Conservation (phyloP, 192 early-diverging fungal genomes). For the Coemansia sp. region DNA sequence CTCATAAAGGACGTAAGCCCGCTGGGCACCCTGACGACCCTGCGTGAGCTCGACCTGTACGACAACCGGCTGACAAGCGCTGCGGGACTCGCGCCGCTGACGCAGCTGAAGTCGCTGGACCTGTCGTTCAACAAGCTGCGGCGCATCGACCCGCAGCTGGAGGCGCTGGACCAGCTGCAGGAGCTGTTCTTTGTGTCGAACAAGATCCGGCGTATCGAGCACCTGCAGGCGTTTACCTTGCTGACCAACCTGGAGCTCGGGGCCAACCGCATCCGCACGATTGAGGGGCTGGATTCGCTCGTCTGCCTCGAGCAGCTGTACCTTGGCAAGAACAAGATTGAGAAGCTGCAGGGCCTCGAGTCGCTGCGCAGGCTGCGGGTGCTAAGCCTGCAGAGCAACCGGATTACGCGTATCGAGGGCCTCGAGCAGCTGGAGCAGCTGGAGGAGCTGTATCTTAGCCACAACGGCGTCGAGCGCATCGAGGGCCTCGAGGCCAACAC, state of each 20-base stretch:
- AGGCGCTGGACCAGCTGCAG: constrained; percentile 57
- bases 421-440: constrained; percentile 64
- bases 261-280: constrained; percentile 87
- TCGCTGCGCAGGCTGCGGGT: constrained; percentile 62
- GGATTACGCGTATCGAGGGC: constrained; percentile 73
- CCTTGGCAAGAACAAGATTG: constrained; percentile 98
- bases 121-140: constrained; percentile 97
- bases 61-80: constrained; percentile 88
- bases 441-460: constrained; percentile 89
- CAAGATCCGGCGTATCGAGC: constrained; percentile 81
- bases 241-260: constrained; percentile 90
- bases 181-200: constrained; percentile 93
- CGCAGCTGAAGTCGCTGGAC: constrained; percentile 70
- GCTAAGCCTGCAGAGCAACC: constrained; percentile 85
- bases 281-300: constrained; percentile 79
- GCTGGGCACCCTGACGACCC: constrained; percentile 51
- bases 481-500: constrained; percentile 77
- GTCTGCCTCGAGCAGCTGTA: constrained; percentile 85
- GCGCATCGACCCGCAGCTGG: constrained; percentile 63
- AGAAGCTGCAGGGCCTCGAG: constrained; percentile 67
- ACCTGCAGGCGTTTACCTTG: constrained; percentile 61
- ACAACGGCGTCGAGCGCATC: constrained; percentile 82
- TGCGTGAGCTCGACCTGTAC: constrained; percentile 90
- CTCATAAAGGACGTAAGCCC: constrained; percentile 67
- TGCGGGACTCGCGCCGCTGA: constrained; percentile 59